Percentiles rank a stretch among this genome's conserved stretches.
These are phyloP conservation scores for Diplotaxis tenuifolia DNA, from an alignment of 345 rosid species.

Conservation along the genomic window DNA sequence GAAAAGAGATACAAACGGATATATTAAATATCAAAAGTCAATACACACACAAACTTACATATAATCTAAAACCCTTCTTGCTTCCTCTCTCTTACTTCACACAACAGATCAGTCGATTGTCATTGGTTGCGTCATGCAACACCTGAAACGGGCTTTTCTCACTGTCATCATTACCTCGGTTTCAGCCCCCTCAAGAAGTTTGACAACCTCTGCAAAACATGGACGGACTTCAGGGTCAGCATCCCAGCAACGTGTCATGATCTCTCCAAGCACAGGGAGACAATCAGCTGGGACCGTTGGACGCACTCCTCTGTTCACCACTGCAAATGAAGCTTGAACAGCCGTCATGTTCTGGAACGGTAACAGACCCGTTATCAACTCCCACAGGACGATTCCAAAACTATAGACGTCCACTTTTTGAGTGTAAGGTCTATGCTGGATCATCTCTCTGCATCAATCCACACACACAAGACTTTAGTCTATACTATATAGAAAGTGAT, in stretches of 20 bases:
- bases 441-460: constrained; percentile 51
- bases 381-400: constrained; percentile 62
- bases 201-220: constrained; percentile 40
- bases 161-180: constrained; percentile 42
- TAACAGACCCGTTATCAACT: constrained; percentile 44
- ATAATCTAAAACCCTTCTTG: constrained; percentile 41
- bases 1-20: constrained; percentile 34
- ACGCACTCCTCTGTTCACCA: constrained; percentile 42
- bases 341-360: constrained; percentile 50
- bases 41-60: constrained; percentile 49
- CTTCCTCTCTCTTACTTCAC: constrained; percentile 22
- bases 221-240: constrained; percentile 45
- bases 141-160: constrained; percentile 51
- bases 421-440: constrained; percentile 56
- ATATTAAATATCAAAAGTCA: constrained; percentile 18
- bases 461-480: not conserved
- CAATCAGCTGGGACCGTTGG: constrained; percentile 44
- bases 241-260: constrained; percentile 52
- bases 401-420: constrained; percentile 59
- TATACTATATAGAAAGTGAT: constrained; percentile 1
- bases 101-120: constrained; percentile 37
- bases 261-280: constrained; percentile 45
- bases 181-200: constrained; percentile 43
- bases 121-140: constrained; percentile 49
- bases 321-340: constrained; percentile 44